Evolutionary conservation across 2,329 filamentous ascomycete species (phyloP), one percentile per base, ranked within the genome.

Genomic region (Colletotrichum phormii): DNA sequence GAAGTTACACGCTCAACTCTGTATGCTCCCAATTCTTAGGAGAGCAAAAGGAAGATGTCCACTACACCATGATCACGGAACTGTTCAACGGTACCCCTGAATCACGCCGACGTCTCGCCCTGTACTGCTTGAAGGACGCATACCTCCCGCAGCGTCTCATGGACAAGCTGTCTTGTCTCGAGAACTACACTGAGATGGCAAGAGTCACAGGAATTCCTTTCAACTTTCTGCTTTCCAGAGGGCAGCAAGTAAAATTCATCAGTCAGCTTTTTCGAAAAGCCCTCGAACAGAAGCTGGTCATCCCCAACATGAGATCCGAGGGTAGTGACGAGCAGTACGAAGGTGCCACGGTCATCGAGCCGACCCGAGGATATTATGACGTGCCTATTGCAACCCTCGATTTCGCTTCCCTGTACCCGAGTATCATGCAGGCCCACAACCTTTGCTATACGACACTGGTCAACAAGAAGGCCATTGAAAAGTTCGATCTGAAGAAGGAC

Each of bases 131-230:
- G 76, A 99, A 99, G 83, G 97, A 99, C 85, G 97, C 97, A 0
- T 99, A 98, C 78, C 87, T 99, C 4, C 97, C 97, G 1, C 95
- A 98, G 79, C 87, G 97, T 72, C 84, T 99, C 64, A 95, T 99
- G 92, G 97, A 99, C 80, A 99, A 99, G 82, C 87, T 99, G 31
- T 98, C 97, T 80, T 98, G 97, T 83, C 87, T 99, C n/a, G 94
- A 98, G 83, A 99, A 99, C 81, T 98, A 98, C 79, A 98, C 97
- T 0, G 97, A 99, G 84, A 99, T 99, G 97, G 96, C 97, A 71
- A 97, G 97, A 90, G 97, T 99, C 83, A 99, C 97, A 31, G 97
- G 97, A 77, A 96, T 99, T 5, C 97, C 97, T 0, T 99, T 99
- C 87, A 98, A 98, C 80, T 97, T 93, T 79, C 88, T 99, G 57